Percentiles rank a stretch among this genome's conserved stretches.
Conservation (phyloP, 2,329 filamentous ascomycete genomes). For the Fragosphaeria purpurea region DNA sequence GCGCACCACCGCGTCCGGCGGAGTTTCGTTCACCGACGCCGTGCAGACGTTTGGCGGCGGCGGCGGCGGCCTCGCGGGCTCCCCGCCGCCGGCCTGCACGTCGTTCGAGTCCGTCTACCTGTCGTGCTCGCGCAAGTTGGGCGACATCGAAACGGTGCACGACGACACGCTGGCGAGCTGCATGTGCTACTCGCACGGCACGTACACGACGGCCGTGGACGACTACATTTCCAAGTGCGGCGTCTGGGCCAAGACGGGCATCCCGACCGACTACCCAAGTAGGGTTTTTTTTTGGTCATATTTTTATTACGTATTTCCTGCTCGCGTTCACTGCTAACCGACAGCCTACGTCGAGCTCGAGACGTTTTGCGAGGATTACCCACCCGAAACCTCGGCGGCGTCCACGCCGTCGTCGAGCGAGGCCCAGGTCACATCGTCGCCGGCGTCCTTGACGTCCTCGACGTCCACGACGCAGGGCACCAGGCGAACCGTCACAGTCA, state of each 20-base stretch:
- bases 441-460: too few species aligned
- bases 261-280: constrained; percentile 9
- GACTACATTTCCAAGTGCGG: constrained; percentile 15
- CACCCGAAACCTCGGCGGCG: too few species aligned
- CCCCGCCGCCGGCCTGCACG: constrained; percentile 15
- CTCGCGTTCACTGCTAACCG: too few species aligned
- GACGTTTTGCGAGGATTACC: too few species aligned
- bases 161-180: constrained; percentile 13
- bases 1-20: not conserved
- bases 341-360: too few species aligned
- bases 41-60: not conserved
- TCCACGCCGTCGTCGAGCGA: too few species aligned
- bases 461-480: too few species aligned
- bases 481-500: constrained; percentile 3
- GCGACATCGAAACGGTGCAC: constrained; percentile 7
- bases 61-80: not conserved
- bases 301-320: too few species aligned
- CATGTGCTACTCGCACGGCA: constrained; percentile 15
- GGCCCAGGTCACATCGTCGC: too few species aligned
- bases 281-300: too few species aligned
- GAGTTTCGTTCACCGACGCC: not conserved
- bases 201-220: constrained; percentile 16
- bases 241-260: constrained; percentile 12
- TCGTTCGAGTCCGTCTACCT: constrained; percentile 12
- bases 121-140: constrained; percentile 13